phyloP scores from a whole-genome alignment of 495 filamentous ascomycete genomes.

The Penicillium nucicola region DNA sequence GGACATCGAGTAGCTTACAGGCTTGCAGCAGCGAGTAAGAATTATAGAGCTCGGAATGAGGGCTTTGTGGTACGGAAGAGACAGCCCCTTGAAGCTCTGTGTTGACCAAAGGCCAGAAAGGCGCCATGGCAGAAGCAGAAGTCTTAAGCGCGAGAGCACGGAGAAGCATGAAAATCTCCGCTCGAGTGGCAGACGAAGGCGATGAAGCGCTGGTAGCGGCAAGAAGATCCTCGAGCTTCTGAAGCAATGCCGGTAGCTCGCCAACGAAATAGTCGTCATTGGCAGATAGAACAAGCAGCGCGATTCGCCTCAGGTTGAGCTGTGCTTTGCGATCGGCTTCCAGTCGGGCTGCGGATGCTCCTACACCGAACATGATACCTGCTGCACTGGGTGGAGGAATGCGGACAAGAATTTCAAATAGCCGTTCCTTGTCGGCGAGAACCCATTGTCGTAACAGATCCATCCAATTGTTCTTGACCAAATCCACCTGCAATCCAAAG shows the following conservation, averaged over 20 bases:
- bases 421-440: constrained; percentile 79
- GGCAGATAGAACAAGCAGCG: constrained; percentile 71
- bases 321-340: constrained; percentile 94
- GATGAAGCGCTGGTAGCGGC: constrained; percentile 85
- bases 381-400: constrained; percentile 87
- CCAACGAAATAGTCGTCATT: constrained; percentile 73
- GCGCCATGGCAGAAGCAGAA: constrained; percentile 71
- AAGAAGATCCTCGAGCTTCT: constrained; percentile 84
- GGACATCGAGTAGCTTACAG: constrained; percentile 83
- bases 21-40: constrained; percentile 76
- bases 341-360: constrained; percentile 86
- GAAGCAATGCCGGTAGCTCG: constrained; percentile 68
- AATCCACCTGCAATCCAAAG: constrained; percentile 61
- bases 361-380: constrained; percentile 96
- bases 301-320: constrained; percentile 81
- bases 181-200: constrained; percentile 82
- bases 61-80: constrained; percentile 66
- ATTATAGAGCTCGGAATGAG: constrained; percentile 74
- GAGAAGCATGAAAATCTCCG: constrained; percentile 86
- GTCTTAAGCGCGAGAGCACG: constrained; percentile 75
- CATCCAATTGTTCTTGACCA: constrained; percentile 76
- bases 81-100: constrained; percentile 81
- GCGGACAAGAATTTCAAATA: constrained; percentile 74
- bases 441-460: constrained; percentile 79
- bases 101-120: constrained; percentile 88